These are phyloP conservation scores for Gyrodon lividus DNA, from an alignment of 768 basidiomycete species.

Conservation along the genomic window DNA sequence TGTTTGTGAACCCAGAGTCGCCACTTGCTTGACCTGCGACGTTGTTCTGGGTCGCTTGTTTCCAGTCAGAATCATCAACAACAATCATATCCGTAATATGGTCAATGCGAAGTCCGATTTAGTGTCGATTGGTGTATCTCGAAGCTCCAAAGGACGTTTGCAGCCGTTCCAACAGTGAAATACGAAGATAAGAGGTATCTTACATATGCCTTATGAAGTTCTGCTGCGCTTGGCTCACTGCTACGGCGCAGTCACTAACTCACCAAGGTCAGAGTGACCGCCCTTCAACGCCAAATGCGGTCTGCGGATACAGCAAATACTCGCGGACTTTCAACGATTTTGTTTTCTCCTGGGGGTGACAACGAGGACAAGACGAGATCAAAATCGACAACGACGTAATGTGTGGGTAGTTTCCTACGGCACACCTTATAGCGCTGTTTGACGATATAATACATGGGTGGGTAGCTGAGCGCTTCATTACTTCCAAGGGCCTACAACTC, in stretches of 20 bases:
- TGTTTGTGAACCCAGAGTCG: conserved; percentile 7
- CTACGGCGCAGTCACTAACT: not conserved
- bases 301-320: too few species aligned
- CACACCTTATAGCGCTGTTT: too few species aligned
- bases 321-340: not conserved
- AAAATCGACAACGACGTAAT: too few species aligned
- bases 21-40: not conserved
- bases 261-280: too few species aligned
- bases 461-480: too few species aligned
- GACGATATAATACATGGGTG: too few species aligned
- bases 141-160: not conserved
- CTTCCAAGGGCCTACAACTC: too few species aligned
- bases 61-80: not conserved
- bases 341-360: too few species aligned
- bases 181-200: not conserved
- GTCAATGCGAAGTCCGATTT: not conserved
- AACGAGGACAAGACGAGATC: too few species aligned
- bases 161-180: not conserved
- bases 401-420: too few species aligned
- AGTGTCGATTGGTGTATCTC: too few species aligned
- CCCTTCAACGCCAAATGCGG: too few species aligned
- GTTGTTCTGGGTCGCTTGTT: not conserved
- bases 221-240: not conserved
- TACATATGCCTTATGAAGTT: not conserved
- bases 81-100: not conserved